phyloP scores from a whole-genome alignment of 106 monocot species.

The Dioscorea alata region DNA sequence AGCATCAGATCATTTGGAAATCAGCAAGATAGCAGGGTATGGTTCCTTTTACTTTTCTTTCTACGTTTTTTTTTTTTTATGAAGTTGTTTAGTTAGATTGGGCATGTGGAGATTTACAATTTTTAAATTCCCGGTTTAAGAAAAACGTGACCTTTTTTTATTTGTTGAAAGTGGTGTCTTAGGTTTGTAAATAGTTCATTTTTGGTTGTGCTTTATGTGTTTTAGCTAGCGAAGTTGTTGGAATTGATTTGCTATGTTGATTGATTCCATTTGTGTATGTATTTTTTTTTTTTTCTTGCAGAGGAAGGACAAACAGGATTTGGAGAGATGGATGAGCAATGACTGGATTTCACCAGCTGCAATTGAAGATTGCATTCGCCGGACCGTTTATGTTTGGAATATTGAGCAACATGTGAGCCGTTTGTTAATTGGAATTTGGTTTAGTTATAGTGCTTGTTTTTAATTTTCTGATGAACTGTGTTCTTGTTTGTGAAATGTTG shows the following conservation, averaged over 20 bases:
- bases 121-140: too few relatives aligned
- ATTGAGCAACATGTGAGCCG: slow-evolving; percentile 76
- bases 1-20: slow-evolving; percentile 8
- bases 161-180: neutral
- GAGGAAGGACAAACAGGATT: slow-evolving; percentile 18
- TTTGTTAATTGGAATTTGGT: neutral
- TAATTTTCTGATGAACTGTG: neutral
- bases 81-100: neutral
- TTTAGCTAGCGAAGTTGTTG: neutral
- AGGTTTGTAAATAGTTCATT: neutral
- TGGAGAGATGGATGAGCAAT: slow-evolving; percentile 14
- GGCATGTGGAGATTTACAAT: neutral
- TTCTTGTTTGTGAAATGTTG: neutral
- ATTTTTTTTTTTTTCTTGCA: slow-evolving; percentile 9
- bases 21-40: slow-evolving; percentile 4
- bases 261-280: neutral
- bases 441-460: neutral
- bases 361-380: slow-evolving; percentile 62
- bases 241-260: too few relatives aligned
- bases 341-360: slow-evolving; percentile 46
- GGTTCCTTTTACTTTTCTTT: neutral
- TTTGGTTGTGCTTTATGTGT: neutral
- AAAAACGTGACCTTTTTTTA: too few relatives aligned
- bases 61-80: neutral
- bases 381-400: slow-evolving; percentile 90